Evolutionary conservation across 169 alveolate species (phyloP).

Genomic region (Neospora caninum): DNA sequence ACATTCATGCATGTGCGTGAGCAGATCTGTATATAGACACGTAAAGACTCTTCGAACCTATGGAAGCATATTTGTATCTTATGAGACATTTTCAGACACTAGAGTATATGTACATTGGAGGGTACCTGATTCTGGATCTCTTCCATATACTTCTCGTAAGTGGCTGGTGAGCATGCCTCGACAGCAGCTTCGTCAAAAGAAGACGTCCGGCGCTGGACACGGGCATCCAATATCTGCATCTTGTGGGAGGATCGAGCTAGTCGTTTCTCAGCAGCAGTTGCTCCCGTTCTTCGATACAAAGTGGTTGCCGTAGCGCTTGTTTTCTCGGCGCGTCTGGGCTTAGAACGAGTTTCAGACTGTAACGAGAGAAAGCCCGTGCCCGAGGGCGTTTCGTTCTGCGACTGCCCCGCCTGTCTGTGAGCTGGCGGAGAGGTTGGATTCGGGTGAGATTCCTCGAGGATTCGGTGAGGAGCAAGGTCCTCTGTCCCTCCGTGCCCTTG

Average conservation of each 20-base stretch:
- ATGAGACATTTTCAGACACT: too few relatives aligned
- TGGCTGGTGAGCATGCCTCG: slow-evolving; percentile 5
- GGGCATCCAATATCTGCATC: not conserved
- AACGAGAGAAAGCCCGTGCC: not conserved
- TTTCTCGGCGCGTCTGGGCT: not conserved
- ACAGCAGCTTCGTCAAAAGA: slow-evolving; percentile 30
- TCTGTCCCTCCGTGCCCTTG: not conserved
- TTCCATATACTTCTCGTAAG: not conserved
- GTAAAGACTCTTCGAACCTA: too few relatives aligned
- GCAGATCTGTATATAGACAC: too few relatives aligned
- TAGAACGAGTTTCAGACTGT: not conserved
- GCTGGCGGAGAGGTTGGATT: not conserved
- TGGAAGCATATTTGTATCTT: too few relatives aligned
- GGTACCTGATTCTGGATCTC: slow-evolving; percentile 6
- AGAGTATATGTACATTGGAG: too few relatives aligned
- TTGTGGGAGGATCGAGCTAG: not conserved
- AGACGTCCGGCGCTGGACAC: not conserved
- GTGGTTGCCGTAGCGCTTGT: not conserved
- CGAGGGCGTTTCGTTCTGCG: not conserved
- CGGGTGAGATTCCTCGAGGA: not conserved
- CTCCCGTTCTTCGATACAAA: not conserved
- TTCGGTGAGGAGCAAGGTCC: not conserved
- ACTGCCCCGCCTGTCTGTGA: not conserved
- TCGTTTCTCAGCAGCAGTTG: not conserved
- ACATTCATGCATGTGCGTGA: too few relatives aligned